These are phyloP conservation scores for Cyberlindnera saturnus DNA, from an alignment of 805 yeast genomes.

Conservation along the genomic window DNA sequence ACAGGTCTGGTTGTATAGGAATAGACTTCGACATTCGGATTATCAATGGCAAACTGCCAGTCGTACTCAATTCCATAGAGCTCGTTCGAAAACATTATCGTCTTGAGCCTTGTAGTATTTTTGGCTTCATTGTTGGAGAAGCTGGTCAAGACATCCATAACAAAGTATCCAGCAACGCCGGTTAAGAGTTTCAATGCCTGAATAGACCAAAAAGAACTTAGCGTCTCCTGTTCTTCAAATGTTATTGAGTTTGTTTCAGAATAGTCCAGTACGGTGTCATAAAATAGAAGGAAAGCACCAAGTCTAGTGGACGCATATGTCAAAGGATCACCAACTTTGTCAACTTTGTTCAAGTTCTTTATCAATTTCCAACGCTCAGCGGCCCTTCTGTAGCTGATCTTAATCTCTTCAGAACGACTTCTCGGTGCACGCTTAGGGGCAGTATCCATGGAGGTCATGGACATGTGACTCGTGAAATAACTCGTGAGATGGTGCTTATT, in stretches of 20 bases:
- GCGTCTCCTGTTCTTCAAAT: conserved; percentile 8
- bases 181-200: conserved; percentile 18
- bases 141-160: conserved; percentile 12
- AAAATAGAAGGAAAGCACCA: conserved; percentile 13
- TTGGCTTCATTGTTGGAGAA: conserved; percentile 18
- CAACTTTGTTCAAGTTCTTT: conserved; percentile 6
- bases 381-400: conserved; percentile 13
- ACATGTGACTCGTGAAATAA: conserved; percentile 9
- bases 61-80: conserved; percentile 17
- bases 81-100: conserved; percentile 9
- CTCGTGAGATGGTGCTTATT: conserved; percentile 1
- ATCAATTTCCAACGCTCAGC: conserved; percentile 15
- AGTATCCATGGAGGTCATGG: conserved; percentile 15
- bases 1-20: conserved; percentile 15
- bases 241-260: neutral
- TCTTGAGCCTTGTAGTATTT: conserved; percentile 10
- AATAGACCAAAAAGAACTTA: conserved; percentile 17
- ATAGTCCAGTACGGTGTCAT: conserved; percentile 12
- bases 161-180: conserved; percentile 10
- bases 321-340: conserved; percentile 12
- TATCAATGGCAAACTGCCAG: conserved; percentile 24
- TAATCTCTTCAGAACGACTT: conserved; percentile 8
- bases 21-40: conserved; percentile 15
- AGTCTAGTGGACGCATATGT: conserved; percentile 14
- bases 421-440: neutral